These are phyloP conservation scores for Aeminium ludgeri DNA, from an alignment of 495 filamentous ascomycete genomes.

Conservation along the genomic window DNA sequence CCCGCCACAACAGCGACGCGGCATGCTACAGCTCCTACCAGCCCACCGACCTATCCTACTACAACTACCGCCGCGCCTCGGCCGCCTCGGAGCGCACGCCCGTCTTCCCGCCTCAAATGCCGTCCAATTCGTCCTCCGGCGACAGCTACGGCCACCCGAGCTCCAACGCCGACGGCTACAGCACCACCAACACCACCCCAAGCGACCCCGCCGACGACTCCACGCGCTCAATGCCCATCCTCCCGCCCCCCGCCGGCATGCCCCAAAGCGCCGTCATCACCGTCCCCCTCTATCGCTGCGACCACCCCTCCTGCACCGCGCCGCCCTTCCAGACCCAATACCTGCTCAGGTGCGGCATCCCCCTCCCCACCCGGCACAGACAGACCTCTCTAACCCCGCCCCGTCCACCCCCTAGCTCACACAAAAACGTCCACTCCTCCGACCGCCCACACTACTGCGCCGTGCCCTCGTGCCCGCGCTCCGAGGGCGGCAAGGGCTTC, in stretches of 20 bases:
- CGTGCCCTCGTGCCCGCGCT: slow-evolving; percentile 59
- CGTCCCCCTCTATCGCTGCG: slow-evolving; percentile 39
- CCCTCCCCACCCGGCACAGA: too few relatives aligned
- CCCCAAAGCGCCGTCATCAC: slow-evolving; percentile 15
- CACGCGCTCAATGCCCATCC: slow-evolving; percentile 16
- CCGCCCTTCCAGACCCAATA: slow-evolving; percentile 87
- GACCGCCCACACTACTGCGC: slow-evolving; percentile 84
- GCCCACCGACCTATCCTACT: too few relatives aligned
- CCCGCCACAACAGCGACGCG: too few relatives aligned
- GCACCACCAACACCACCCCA: slow-evolving; percentile 18
- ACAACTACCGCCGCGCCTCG: too few relatives aligned
- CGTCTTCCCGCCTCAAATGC: slow-evolving; percentile 15
- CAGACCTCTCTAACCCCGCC: too few relatives aligned
- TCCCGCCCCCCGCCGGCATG: slow-evolving; percentile 15
- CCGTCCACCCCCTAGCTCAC: slow-evolving; percentile 68
- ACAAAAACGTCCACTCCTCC: slow-evolving; percentile 90
- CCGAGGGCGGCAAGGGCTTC: slow-evolving; percentile 80
- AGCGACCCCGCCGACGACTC: slow-evolving; percentile 20
- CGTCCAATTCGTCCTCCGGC: slow-evolving; percentile 18
- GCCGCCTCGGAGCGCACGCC: too few relatives aligned
- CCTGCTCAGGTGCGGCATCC: slow-evolving; percentile 46
- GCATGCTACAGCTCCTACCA: too few relatives aligned
- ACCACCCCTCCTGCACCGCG: slow-evolving; percentile 61
- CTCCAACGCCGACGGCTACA: slow-evolving; percentile 19
- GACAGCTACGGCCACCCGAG: slow-evolving; percentile 22